Conservation (phyloP, 129 eudicot species). For the Escallonia rubra region DNA sequence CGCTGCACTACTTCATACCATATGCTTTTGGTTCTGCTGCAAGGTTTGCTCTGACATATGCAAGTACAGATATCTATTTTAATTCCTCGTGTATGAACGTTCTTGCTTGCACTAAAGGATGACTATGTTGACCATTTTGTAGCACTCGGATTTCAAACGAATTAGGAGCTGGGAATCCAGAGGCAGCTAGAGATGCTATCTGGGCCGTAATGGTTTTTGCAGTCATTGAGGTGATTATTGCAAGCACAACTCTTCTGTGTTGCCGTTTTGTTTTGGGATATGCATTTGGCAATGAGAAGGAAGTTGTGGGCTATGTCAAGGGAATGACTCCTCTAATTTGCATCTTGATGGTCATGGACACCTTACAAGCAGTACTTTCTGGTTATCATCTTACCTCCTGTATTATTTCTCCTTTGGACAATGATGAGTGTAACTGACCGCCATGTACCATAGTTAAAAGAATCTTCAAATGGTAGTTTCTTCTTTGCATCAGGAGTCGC, state of each 20-base stretch:
- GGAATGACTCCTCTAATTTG: conserved; percentile 27
- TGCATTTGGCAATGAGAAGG: conserved; percentile 25
- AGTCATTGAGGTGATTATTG: conserved; percentile 16
- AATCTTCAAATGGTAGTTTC: not conserved
- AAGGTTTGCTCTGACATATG: conserved; percentile 16
- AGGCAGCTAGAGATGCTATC: conserved; percentile 18
- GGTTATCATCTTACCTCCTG: conserved; percentile 12
- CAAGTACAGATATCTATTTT: not conserved
- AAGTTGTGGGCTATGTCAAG: conserved; percentile 17
- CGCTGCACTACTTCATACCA: conserved; percentile 27
- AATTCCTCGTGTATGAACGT: not conserved
- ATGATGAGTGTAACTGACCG: not conserved
- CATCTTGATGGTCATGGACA: conserved; percentile 26
- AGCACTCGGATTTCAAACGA: conserved; percentile 38
- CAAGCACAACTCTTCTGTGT: conserved; percentile 4
- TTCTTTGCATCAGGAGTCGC: conserved; percentile 15
- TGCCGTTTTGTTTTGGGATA: conserved; percentile 22
- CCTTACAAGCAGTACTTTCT: conserved; percentile 25
- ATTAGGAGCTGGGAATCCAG: conserved; percentile 34
- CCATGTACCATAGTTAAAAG: not conserved
- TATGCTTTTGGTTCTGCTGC: conserved; percentile 39
- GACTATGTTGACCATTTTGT: not conserved
- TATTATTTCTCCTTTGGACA: no score
- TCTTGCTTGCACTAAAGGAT: not conserved
- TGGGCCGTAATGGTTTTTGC: conserved; percentile 21